Conservation (phyloP, 2,329 filamentous ascomycete genomes). For the Endoconidiophora polonica region DNA sequence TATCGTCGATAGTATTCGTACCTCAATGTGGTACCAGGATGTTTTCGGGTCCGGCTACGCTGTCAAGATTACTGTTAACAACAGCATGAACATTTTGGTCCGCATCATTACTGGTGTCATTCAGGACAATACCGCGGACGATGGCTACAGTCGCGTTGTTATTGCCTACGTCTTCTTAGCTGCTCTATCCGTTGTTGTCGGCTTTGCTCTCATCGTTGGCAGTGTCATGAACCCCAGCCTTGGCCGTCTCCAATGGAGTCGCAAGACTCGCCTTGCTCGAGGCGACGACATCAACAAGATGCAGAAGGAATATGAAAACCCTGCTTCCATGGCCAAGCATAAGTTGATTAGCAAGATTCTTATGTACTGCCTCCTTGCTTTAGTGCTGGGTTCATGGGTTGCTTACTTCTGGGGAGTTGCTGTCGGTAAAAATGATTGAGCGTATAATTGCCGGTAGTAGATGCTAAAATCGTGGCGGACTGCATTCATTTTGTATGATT, state of each 20-base stretch:
- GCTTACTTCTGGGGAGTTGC: constrained; percentile 46
- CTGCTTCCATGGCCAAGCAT: constrained; percentile 22
- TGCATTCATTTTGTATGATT: too few relatives aligned
- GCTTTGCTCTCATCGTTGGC: constrained; percentile 22
- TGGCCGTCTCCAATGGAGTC: constrained; percentile 38
- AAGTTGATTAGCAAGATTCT: constrained; percentile 25
- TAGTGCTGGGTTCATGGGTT: constrained; percentile 35
- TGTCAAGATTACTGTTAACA: constrained; percentile 45
- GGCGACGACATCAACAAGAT: constrained; percentile 28
- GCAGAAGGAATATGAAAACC: constrained; percentile 24
- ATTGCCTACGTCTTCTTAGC: constrained; percentile 39
- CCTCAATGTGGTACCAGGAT: constrained; percentile 40
- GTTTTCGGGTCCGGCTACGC: constrained; percentile 44
- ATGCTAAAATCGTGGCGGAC: background rate
- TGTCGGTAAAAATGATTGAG: constrained; percentile 29
- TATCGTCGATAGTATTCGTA: constrained; percentile 45
- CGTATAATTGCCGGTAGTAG: background rate
- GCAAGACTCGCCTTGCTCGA: constrained; percentile 31
- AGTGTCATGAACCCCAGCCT: constrained; percentile 27
- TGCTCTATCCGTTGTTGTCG: constrained; percentile 30
- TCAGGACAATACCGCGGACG: constrained; percentile 35
- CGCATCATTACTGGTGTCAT: constrained; percentile 39
- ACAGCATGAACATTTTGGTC: constrained; percentile 45
- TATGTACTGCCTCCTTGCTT: constrained; percentile 26
- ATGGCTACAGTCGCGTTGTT: constrained; percentile 38